A percentile compares a stretch with the other conserved stretches of the same genome.
Evolutionary conservation across 306 rosid species (phyloP).

Genomic region (Cicer yamashitae): DNA sequence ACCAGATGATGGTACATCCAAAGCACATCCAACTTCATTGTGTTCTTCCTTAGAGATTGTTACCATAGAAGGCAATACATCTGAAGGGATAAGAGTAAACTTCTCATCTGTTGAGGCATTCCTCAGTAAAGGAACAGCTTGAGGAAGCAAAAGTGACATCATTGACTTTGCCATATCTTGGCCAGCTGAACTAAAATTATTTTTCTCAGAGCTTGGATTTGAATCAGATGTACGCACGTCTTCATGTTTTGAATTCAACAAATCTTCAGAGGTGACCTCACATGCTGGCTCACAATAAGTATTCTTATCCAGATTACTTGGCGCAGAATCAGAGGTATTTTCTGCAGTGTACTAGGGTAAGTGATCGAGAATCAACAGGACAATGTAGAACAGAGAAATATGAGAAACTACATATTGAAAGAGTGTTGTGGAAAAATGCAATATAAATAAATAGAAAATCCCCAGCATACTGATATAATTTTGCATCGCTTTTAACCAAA

Average conservation of each 20-base stretch:
- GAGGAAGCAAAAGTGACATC: slow-evolving; percentile 88
- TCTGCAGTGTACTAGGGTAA: slow-evolving; percentile 57
- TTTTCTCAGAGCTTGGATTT: slow-evolving; percentile 52
- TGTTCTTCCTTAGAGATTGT: slow-evolving; percentile 44
- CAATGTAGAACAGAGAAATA: slow-evolving; percentile 29
- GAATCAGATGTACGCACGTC: slow-evolving; percentile 46
- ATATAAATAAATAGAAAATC: slow-evolving; percentile 29
- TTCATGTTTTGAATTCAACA: slow-evolving; percentile 49
- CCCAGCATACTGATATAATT: not conserved
- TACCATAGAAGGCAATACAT: slow-evolving; percentile 42
- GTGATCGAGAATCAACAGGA: slow-evolving; percentile 31
- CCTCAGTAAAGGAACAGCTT: slow-evolving; percentile 79
- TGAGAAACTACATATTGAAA: slow-evolving; percentile 34
- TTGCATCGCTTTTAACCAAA: not conserved
- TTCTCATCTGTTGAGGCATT: slow-evolving; percentile 56
- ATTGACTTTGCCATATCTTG: slow-evolving; percentile 74
- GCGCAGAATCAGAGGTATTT: slow-evolving; percentile 50
- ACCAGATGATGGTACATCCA: slow-evolving; percentile 53
- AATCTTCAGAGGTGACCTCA: slow-evolving; percentile 49
- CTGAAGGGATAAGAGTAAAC: slow-evolving; percentile 41
- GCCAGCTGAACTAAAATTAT: slow-evolving; percentile 63
- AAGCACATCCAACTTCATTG: slow-evolving; percentile 41
- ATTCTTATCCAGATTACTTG: slow-evolving; percentile 50
- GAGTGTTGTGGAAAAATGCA: not conserved
- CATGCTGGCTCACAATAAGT: slow-evolving; percentile 36